Base-by-base conservation (phyloP, 768 basidiomycete genomes). In the Tulasnella calospora region DNA sequence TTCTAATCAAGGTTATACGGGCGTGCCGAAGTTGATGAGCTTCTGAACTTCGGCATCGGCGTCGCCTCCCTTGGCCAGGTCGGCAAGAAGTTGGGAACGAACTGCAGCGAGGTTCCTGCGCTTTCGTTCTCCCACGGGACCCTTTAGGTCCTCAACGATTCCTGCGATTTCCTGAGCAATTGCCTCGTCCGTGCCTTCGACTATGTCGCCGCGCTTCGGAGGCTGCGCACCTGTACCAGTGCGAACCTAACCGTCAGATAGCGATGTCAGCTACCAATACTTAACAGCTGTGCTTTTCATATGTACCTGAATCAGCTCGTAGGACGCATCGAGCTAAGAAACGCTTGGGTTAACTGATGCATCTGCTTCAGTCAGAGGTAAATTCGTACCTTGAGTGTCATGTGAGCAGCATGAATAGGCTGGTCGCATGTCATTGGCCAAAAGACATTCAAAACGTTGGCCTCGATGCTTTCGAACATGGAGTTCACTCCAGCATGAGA, bases 401-500 rank as follows among this genome's bases (percentile, higher is more conserved):
- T 61, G 21, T 76, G 55, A 4, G 75, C 75, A 36, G 75, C 75
- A 27, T 61, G 75, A 5, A 38, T 23, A 21, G 75, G 75, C 41
- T 76, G 75, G 57, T 76, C 75, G 17, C 33, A 46, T 41, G 35
- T 61, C 33, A 76, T 51, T 19, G 75, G 75, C 75, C 75, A 76
- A 57, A 76, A 76, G 6, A 76, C 41, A 36, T 61, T 61, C 30
- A 76, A 38, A 5, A 76, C 75, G 36, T 57, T 57, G 10, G 51
- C 67, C 36, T 41, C 40, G 23, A 76, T 61, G 38, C 75, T 67
- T 33, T 76, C 75, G 13, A 57, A 76, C 55, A 76, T 38, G 7
- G 75, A 76, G 75, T 76, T 76, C 40, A 46, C 75, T 21, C 75
- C 75, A 8, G 46, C 75, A 41, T 76, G 75, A 9, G 75, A 55